Base-by-base conservation (phyloP, 2,329 filamentous ascomycete species). In the Sporothrix luriei region DNA sequence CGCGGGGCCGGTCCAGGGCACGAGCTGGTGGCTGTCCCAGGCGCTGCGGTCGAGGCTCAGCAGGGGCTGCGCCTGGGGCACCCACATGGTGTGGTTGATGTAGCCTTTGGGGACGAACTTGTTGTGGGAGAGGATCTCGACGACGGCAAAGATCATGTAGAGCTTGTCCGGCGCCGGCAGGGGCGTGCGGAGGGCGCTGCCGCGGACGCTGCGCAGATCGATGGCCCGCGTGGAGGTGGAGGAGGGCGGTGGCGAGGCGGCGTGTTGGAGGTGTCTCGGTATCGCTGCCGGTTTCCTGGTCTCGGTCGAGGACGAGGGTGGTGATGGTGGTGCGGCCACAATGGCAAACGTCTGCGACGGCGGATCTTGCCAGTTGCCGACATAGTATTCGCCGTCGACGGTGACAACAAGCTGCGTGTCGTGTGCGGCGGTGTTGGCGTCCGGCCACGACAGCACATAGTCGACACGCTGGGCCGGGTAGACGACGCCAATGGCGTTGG, bases 61-160 rank as follows among this genome's bases (percentile, higher is more conserved):
- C 19, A 76, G 68, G 1, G 75, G 74, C 13, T 2, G 2, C 0
- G 68, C n/a, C 33, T 73, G 74, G 16, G 74, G 72, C 19, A 61
- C 13, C 75, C 75, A 76, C 16, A 68, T 69, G 0, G 75, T 76
- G 43, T 72, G 71, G 65, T 76, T 76, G 62, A 76, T 62, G 46
- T 73, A 72, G 5, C 73, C 75, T 24, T 73, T 64, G 9, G 75
- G 74, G 11, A 73, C 24, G 21, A 73, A 73, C 38, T 55, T 29
- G 29, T 74, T 69, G 67, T 72, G 73, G 5, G 70, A 68, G 6
- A 74, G 66, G 10, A 75, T 74, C 66, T 75, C 70, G 14, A 75
- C 59, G 10, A 69, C 69, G 19, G 72, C 70, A 59, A 71, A 76
- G 38, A 76, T 66, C 71, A 75, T 73, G 54, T 72, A 71, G 2